Evolutionary conservation across 352 stramenopile genomes (phyloP).

Genomic region (Globisporangium barbulae): DNA sequence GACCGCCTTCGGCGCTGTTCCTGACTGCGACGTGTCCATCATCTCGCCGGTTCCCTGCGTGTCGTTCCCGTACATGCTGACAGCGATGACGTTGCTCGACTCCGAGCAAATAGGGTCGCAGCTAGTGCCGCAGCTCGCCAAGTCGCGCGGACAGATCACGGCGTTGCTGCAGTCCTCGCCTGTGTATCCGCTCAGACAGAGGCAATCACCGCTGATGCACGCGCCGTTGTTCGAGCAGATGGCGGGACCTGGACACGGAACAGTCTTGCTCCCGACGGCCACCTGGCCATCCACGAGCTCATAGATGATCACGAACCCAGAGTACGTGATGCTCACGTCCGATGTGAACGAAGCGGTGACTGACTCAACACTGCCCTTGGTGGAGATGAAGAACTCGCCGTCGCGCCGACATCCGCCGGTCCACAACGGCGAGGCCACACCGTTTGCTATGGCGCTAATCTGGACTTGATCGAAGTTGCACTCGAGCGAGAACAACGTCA

Average conservation of each 20-base stretch:
- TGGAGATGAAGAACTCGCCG: constrained; percentile 38
- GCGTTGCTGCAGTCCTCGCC: constrained; percentile 65
- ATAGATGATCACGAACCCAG: constrained; percentile 45
- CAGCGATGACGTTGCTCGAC: constrained; percentile 35
- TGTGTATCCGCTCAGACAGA: constrained; percentile 52
- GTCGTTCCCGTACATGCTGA: constrained; percentile 50
- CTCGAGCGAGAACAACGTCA: constrained; percentile 53
- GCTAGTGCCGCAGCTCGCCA: constrained; percentile 22
- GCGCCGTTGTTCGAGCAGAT: constrained; percentile 49
- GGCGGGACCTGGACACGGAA: constrained; percentile 35
- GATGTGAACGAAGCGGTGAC: constrained; percentile 39
- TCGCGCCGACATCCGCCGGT: constrained; percentile 45
- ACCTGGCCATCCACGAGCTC: constrained; percentile 18
- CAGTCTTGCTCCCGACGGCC: neutral
- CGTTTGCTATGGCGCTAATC: constrained; percentile 21
- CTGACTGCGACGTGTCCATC: constrained; percentile 41
- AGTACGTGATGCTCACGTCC: constrained; percentile 38
- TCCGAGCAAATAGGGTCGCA: constrained; percentile 47
- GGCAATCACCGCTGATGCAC: constrained; percentile 39
- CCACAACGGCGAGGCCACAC: constrained; percentile 29
- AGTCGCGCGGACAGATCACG: constrained; percentile 38
- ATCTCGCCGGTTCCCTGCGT: constrained; percentile 45
- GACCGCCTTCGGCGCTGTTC: constrained; percentile 53
- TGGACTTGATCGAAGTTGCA: constrained; percentile 49
- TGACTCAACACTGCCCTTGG: constrained; percentile 22